Evolutionary conservation across 116 monocot genomes (phyloP).

Genomic region (Dioscorea cayenensis): DNA sequence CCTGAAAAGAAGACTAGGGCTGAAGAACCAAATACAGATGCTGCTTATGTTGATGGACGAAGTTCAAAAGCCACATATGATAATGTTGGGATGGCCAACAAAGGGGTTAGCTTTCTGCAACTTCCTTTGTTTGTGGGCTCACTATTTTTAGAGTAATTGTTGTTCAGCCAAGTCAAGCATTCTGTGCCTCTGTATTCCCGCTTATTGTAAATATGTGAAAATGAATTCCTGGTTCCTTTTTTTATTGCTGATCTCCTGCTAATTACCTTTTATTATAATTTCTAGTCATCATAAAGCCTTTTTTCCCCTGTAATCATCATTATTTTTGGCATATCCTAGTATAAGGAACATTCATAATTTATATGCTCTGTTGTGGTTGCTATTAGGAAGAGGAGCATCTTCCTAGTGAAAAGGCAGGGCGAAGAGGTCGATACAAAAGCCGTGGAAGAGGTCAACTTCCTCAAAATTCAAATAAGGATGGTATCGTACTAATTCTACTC

Average conservation of each 20-base stretch:
- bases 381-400: conserved; percentile 22
- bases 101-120: conserved; percentile 17
- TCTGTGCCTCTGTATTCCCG: no score
- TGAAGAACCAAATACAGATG: conserved; percentile 2
- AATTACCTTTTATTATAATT: no score
- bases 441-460: conserved; percentile 29
- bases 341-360: no score
- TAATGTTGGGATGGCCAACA: conserved; percentile 19
- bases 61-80: conserved; percentile 13
- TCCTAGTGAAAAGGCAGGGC: conserved; percentile 20
- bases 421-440: conserved; percentile 19
- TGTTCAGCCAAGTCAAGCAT: neutral
- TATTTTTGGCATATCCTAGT: no score
- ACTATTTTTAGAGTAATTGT: neutral
- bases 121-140: neutral
- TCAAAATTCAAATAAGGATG: conserved; percentile 25
- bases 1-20: conserved; percentile 11
- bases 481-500: conserved; percentile 8
- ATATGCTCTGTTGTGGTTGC: no score
- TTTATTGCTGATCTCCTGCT: no score
- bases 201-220: no score
- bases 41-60: conserved; percentile 5
- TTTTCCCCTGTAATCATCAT: no score
- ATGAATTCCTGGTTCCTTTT: no score
- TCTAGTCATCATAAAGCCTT: no score